Conservation (phyloP, 2,329 filamentous ascomycete genomes). For the Sporothrix mexicana region DNA sequence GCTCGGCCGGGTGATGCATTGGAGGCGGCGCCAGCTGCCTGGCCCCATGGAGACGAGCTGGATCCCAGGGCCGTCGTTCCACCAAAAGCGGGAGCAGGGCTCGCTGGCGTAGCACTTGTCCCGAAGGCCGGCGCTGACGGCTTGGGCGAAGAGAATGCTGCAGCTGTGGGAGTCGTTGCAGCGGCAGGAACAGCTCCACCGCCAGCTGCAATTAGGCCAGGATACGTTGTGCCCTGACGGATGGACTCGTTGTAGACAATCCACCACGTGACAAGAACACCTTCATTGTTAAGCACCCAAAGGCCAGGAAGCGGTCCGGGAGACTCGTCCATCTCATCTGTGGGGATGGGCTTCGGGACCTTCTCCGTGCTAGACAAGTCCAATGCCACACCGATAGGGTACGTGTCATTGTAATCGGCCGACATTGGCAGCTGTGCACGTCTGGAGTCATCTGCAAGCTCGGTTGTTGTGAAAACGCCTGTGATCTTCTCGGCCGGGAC, state of each 20-base stretch:
- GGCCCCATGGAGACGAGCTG: slow-evolving; percentile 58
- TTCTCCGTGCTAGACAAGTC: slow-evolving; percentile 85
- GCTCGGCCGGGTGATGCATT: slow-evolving; percentile 43
- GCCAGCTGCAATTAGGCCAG: slow-evolving; percentile 65
- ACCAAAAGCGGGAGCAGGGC: slow-evolving; percentile 31
- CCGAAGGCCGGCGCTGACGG: slow-evolving; percentile 46
- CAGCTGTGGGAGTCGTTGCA: slow-evolving; percentile 40
- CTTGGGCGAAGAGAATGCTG: slow-evolving; percentile 41
- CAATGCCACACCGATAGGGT: slow-evolving; percentile 76
- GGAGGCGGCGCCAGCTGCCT: slow-evolving; percentile 38
- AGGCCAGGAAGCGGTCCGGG: slow-evolving; percentile 80
- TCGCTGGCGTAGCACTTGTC: slow-evolving; percentile 29
- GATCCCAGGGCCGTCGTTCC: slow-evolving; percentile 52
- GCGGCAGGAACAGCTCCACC: slow-evolving; percentile 37
- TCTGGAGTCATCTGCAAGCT: slow-evolving; percentile 73
- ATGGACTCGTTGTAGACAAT: slow-evolving; percentile 88
- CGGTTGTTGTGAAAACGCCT: slow-evolving; percentile 75
- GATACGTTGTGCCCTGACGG: slow-evolving; percentile 72
- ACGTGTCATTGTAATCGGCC: slow-evolving; percentile 71
- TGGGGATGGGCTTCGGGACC: slow-evolving; percentile 76
- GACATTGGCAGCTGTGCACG: slow-evolving; percentile 77
- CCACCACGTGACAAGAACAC: slow-evolving; percentile 87
- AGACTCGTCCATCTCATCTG: slow-evolving; percentile 79
- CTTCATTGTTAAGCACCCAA: slow-evolving; percentile 87
- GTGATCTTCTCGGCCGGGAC: slow-evolving; percentile 64